Base-by-base conservation (phyloP, 345 rosid genomes). In the Brassica nigra region DNA sequence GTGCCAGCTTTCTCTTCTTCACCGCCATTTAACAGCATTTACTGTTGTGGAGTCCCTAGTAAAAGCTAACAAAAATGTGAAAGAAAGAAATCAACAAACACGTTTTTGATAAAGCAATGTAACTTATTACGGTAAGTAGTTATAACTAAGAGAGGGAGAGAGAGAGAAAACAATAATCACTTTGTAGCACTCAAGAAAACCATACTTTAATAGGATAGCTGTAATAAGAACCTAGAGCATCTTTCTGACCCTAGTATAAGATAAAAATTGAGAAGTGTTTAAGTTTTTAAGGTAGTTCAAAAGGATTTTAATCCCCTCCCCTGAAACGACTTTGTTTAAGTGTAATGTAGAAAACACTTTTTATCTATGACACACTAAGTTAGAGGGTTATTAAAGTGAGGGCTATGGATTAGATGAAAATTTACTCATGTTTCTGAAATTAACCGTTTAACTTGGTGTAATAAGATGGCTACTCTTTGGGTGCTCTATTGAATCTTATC, bases 21-120 rank as follows among this genome's bases (percentile, higher is more conserved):
- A 81, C 76, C 76, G 70, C 63, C 83, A 76, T 81, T 76, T 81
- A 76, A 81, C 83, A 81, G 80, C 83, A 81, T 81, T 81, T 66
- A 81, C 80, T 80, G 33, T 58, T 67, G 73, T 75, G 68, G 20
- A 55, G 62, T 80, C 68, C 55, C 73, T 76, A 47, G 74, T 44
- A 71, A 74, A 73, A 80, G 63, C 72, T 70, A 80, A 70, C 66
- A 15, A 74, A 74, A 20, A 27, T 68, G 78, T 80, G 75, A 70
- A 64, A 55, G 5, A 4, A 14, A 20, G 20, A 68, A 74, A 10
- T 49, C 62, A 74, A 68, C 34, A 6, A 18, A 66, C 62, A 66
- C 49, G 62, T 61, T 64, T 36, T 57, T 66, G 30, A 23, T 66
- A 42, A 73, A 30, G 62, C 59, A 62, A 39, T 74, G 65, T 68